Base-by-base conservation (phyloP, 2,329 filamentous ascomycete genomes). In the Talaromyces sp. region DNA sequence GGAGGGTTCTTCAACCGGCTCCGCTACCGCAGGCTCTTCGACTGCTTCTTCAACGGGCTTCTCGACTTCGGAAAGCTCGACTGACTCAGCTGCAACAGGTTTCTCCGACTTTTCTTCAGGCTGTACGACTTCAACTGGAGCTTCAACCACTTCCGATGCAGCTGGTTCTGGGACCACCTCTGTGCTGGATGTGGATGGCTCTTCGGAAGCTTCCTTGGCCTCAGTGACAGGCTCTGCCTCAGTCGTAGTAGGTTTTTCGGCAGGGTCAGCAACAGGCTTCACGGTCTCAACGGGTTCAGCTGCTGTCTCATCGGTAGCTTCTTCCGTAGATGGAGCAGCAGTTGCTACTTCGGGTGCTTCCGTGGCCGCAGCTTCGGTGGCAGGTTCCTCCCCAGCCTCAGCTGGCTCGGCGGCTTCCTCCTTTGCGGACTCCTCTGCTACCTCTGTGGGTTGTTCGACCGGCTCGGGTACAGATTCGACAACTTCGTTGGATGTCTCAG, bases 21-120 rank as follows among this genome's bases (percentile, higher is more conserved):
- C 54, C 17, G 53, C 59, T 64, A 12, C 60, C 62, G 29, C 56
- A 35, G 41, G 35, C 43, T 29, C 19, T 41, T 41, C 19, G 12
- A 38, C 41, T 8, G 32, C 56, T 29, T 43, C n/a, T 21, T 46
- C 43, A 21, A 12, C 19, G 3, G 53, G 24, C 14, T 29, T 29
- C 41, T 56, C 41, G 31, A 7, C 38, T 21, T 35, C 29, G 11
- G 55, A 41, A 26, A 29, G 27, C n/a, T 46, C 29, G 35, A 29
- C 19, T 27, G 38, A 12, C 19, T 38, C 35, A 9, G 53, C 62
- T 35, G 12, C 11, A 5, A 5, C 32, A 35, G 32, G 32, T 63
- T n/a, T 61, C 62, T n/a, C 56, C 8, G 35, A 9, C 24, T 26
- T n/a, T 14, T 35, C 26, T 21, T 58, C 38, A 11, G 46, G 41